These are phyloP conservation scores for Phoenix dactylifera DNA, from an alignment of 176 grass and related monocot genomes.

Conservation along the genomic window DNA sequence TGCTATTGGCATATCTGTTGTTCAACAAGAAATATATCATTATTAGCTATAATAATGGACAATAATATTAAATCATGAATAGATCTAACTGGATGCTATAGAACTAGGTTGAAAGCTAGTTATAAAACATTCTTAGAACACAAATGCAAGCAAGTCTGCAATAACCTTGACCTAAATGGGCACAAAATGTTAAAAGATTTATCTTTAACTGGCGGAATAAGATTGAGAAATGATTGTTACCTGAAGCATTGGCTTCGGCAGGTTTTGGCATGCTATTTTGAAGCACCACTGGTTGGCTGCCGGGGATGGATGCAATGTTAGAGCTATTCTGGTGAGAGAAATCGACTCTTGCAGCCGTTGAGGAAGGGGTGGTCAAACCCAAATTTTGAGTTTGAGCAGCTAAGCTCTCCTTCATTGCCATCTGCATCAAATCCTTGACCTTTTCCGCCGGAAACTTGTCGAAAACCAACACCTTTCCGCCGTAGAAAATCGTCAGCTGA, in stretches of 20 bases:
- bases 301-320: too few species aligned
- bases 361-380: neutral
- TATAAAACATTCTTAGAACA: too few species aligned
- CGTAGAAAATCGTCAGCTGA: slow-evolving; percentile 54
- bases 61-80: too few species aligned
- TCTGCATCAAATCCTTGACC: slow-evolving; percentile 35
- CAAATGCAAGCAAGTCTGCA: too few species aligned
- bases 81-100: too few species aligned
- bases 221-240: slow-evolving; percentile 7
- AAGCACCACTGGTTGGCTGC: neutral
- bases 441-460: slow-evolving; percentile 37
- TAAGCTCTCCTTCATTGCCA: slow-evolving; percentile 9
- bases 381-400: slow-evolving; percentile 1
- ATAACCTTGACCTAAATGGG: too few species aligned
- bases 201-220: neutral
- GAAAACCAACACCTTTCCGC: slow-evolving; percentile 36
- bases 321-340: too few species aligned
- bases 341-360: too few species aligned
- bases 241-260: slow-evolving; percentile 15
- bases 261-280: slow-evolving; percentile 4
- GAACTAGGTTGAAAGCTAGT: too few species aligned
- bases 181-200: too few species aligned
- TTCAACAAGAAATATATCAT: neutral
- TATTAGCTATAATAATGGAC: too few species aligned
- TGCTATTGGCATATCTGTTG: slow-evolving; percentile 46